Base-by-base conservation (phyloP, 441 rosid species). In the Syzygium syzygioides region DNA sequence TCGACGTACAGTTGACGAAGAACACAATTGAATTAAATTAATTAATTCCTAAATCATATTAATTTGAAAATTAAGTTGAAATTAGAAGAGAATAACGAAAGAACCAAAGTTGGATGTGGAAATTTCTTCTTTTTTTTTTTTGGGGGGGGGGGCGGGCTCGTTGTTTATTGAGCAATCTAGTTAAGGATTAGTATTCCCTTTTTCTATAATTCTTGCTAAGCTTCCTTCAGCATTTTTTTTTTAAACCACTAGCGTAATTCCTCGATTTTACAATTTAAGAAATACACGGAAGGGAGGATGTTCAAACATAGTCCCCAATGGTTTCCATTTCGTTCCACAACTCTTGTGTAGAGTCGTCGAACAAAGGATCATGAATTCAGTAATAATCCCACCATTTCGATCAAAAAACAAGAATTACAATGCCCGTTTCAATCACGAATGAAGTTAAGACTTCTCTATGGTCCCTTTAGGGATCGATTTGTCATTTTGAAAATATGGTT, bases 401-500 rank as follows among this genome's bases (percentile, higher is more conserved):
- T 71, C 0, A 17, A 37, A 71, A 71, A 11, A 5, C 5, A 4
- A 17, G 12, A 64, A 30, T n/a, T 1, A 2, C 10, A 15, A 15
- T n/a, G 23, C 20, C 9, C 41, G 1, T 71, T 18, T 20, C 17
- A 1, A 0, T 20, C 14, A 0, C 13, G 13, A 37, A 34, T 6
- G 10, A 34, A 71, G 9, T 37, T 3, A 37, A 37, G 50, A 71
- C 4, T 11, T 11, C 14, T 34, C 11, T 20, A 71, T 10, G 0
- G 3, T 20, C 80, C 37, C 17, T 37, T 15, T 2, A 37, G 28
- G 26, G n/a, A 11, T 28, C 2, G 1, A 12, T 71, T 37, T 28
- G 52, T 37, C 80, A 20, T 71, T 37, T 71, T 17, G 4, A 13
- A 6, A 37, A 1, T 6, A 1, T 2, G 12, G 0, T 30, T 15